phyloP scores from a whole-genome alignment of 345 rosid genomes.

The Salix exigua region DNA sequence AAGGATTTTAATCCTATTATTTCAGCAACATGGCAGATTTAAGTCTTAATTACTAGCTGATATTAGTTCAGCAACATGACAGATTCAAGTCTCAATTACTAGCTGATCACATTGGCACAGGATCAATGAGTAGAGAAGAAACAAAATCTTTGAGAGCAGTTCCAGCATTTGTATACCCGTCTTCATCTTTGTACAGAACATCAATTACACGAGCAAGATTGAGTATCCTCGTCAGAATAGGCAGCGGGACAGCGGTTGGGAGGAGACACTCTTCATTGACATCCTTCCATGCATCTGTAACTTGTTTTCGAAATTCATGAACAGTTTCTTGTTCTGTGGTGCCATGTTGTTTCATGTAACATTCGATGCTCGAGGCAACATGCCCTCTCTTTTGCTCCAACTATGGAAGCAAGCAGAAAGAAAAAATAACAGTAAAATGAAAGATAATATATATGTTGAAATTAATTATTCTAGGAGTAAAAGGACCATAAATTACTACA shows the following conservation, averaged over 20 bases:
- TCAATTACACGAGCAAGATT: slow-evolving; percentile 25
- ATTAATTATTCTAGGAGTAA: background rate
- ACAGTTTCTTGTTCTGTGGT: slow-evolving; percentile 17
- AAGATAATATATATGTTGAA: no score
- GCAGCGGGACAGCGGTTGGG: slow-evolving; percentile 14
- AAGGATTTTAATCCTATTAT: no score
- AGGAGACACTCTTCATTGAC: slow-evolving; percentile 25
- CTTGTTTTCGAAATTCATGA: background rate
- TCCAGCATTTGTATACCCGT: slow-evolving; percentile 15
- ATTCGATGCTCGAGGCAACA: slow-evolving; percentile 27
- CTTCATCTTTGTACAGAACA: slow-evolving; percentile 26
- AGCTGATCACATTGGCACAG: background rate
- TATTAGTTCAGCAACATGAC: no score
- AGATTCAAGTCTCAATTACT: no score
- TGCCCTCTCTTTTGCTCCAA: slow-evolving; percentile 24
- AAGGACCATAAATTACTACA: background rate
- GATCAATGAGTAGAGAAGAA: background rate
- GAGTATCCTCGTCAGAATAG: slow-evolving; percentile 14
- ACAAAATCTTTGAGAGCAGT: background rate
- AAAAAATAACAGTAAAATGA: no score
- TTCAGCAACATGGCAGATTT: no score
- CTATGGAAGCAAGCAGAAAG: background rate
- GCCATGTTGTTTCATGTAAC: slow-evolving; percentile 31
- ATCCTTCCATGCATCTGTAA: slow-evolving; percentile 34
- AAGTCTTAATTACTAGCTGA: no score